Conservation (phyloP, 2,329 filamentous ascomycete genomes). For the Lachnellula arida region DNA sequence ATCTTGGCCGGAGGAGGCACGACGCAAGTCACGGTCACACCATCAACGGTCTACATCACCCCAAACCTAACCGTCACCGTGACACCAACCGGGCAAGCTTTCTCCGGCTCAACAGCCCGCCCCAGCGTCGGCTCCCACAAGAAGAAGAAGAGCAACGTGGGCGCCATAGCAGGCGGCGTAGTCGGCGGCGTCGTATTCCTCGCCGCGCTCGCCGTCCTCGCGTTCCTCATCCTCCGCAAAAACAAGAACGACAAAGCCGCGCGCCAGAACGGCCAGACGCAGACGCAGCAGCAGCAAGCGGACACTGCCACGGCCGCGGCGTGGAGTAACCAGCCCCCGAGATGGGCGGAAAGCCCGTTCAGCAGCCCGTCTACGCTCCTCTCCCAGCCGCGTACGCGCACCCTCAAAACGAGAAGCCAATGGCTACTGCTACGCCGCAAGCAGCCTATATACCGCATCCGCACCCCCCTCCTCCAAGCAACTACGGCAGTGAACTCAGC, state of each 20-base stretch:
- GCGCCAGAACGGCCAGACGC: neutral
- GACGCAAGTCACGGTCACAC: neutral
- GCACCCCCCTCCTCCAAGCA: neutral
- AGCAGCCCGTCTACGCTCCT: neutral
- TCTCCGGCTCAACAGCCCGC: neutral
- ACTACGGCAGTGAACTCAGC: neutral
- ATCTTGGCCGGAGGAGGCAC: neutral
- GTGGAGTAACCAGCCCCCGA: conserved; percentile 9
- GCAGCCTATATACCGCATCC: neutral
- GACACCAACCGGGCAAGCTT: neutral
- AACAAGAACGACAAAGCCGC: conserved; percentile 7
- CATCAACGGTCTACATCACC: neutral
- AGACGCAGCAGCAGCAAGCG: conserved; percentile 16
- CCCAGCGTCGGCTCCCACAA: conserved; percentile 5
- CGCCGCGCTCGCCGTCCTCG: conserved; percentile 7
- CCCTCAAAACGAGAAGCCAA: neutral
- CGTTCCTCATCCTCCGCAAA: conserved; percentile 18
- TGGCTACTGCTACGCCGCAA: neutral
- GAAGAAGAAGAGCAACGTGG: conserved; percentile 10
- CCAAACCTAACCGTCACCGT: neutral
- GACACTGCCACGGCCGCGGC: conserved; percentile 8
- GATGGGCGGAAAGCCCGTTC: conserved; percentile 7
- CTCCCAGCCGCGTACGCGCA: too few species aligned
- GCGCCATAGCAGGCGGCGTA: conserved; percentile 20
- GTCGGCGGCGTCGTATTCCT: conserved; percentile 18